Evolutionary conservation across 2,329 filamentous ascomycete genomes (phyloP).

Genomic region (Verticillium nonalfalfae): DNA sequence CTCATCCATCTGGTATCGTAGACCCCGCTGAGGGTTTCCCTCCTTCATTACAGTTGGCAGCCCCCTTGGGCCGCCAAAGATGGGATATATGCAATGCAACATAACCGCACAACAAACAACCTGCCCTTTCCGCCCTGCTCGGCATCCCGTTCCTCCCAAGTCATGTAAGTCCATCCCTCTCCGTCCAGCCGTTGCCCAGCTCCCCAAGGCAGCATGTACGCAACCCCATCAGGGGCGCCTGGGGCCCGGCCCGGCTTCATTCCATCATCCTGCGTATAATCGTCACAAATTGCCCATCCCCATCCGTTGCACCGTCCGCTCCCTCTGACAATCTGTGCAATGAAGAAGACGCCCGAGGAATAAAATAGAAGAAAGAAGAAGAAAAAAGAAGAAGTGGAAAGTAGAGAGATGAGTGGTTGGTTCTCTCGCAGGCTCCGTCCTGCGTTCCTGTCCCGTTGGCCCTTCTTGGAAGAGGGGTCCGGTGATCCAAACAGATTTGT

Average conservation of each 20-base stretch:
- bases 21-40: not conserved
- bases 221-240: no score
- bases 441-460: not conserved
- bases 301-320: not conserved
- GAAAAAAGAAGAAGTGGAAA: not conserved
- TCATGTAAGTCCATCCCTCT: not conserved
- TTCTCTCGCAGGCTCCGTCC: not conserved
- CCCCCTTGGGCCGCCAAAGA: not conserved
- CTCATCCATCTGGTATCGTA: not conserved
- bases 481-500: not conserved
- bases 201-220: no score
- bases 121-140: not conserved
- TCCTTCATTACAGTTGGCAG: not conserved
- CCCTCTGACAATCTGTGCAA: not conserved
- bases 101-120: not conserved
- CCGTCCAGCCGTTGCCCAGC: no score
- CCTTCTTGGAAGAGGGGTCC: not conserved
- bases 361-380: not conserved
- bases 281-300: not conserved
- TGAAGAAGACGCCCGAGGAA: not conserved
- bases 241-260: not conserved
- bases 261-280: constrained; percentile 1
- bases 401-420: not conserved
- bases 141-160: not conserved
- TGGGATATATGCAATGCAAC: not conserved